Evolutionary conservation across 108 stramenopile genomes (phyloP).

Genomic region (Nannochloropsis oceanica): DNA sequence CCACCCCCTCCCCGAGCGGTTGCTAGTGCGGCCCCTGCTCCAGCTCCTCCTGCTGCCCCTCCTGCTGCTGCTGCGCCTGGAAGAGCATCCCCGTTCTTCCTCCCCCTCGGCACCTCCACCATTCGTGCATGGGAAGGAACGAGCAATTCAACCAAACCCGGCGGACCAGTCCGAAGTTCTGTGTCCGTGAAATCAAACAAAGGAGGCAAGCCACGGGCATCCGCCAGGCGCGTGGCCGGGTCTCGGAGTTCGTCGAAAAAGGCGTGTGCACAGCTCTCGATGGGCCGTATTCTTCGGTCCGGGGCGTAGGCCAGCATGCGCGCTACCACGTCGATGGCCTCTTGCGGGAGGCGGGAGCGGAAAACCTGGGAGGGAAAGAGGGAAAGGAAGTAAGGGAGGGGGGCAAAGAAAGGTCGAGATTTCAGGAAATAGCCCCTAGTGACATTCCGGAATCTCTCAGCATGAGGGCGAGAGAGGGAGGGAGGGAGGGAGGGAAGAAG

Average conservation of each 20-base stretch:
- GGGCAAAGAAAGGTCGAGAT: not conserved
- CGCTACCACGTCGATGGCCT: slow-evolving; percentile 80
- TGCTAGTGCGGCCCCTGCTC: not conserved
- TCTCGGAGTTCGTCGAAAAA: slow-evolving; percentile 88
- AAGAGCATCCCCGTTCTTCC: not conserved
- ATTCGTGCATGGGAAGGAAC: not conserved
- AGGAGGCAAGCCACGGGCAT: slow-evolving; percentile 57
- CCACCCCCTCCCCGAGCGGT: not conserved
- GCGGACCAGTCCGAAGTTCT: slow-evolving; percentile 36
- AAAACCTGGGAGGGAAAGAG: too few species aligned
- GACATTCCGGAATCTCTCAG: not conserved
- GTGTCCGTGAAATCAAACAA: slow-evolving; percentile 76
- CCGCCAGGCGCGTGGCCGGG: slow-evolving; percentile 52
- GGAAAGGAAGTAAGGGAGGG: too few species aligned
- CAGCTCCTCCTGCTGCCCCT: not conserved
- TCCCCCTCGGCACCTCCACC: not conserved
- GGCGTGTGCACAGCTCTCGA: slow-evolving; percentile 78
- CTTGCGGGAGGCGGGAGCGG: slow-evolving; percentile 51
- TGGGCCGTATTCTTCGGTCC: slow-evolving; percentile 55
- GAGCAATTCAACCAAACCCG: not conserved
- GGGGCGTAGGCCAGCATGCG: slow-evolving; percentile 82
- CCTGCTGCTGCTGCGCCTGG: not conserved
- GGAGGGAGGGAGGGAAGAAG: not conserved
- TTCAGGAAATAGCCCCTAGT: not conserved
- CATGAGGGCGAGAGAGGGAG: not conserved